Base-by-base conservation (phyloP, 345 rosid genomes). In the Combretum micranthum region DNA sequence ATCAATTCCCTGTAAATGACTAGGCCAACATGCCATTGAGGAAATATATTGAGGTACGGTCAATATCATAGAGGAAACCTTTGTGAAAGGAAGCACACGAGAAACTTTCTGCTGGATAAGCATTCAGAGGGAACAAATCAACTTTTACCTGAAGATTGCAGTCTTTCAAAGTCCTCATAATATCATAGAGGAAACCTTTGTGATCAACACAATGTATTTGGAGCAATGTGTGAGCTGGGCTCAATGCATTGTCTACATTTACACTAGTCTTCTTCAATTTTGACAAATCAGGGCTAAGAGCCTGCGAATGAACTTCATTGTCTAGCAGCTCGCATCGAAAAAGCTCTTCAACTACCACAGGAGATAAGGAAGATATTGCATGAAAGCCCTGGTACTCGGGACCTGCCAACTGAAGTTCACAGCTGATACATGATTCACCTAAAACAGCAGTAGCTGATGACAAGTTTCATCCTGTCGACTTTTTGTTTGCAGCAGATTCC, bases 111-210 rank as follows among this genome's bases (percentile, higher is more conserved):
- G 9, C 39, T 32, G 39, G 39, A 32, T 32, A 32, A 32, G 39
- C 39, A 5, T 7, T 4, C 39, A 32, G 39, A 32, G 39, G 39
- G 39, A 32, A 32, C 39, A 32, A 1, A 32, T 32, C 39, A 32
- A 32, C 6, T 23, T 16, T 61, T 67, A 85, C 97, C 96, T 83
- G 77, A 53, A 85, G 79, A 65, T 76, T 79, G 66, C 75, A 80
- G 77, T 87, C 94, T 72, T 90, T 90, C 69, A 85, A 71, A 67
- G 96, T 85, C 69, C 94, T 78, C 81, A 87, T 50, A 44, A 77
- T 73, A 62, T 90, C 96, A 44, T 87, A 90, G 45, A 87, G 71
- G 26, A 90, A 87, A 42, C 94, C 89, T 76, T 80, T 90, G 71
- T 83, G 96, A 76, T 85, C 79, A 53, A 75, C 74, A 26, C 87